A percentile compares a stretch with the other conserved stretches of the same genome.
phyloP scores from a whole-genome alignment of 1,139 yeast species.

The Lodderomyces margitis region DNA sequence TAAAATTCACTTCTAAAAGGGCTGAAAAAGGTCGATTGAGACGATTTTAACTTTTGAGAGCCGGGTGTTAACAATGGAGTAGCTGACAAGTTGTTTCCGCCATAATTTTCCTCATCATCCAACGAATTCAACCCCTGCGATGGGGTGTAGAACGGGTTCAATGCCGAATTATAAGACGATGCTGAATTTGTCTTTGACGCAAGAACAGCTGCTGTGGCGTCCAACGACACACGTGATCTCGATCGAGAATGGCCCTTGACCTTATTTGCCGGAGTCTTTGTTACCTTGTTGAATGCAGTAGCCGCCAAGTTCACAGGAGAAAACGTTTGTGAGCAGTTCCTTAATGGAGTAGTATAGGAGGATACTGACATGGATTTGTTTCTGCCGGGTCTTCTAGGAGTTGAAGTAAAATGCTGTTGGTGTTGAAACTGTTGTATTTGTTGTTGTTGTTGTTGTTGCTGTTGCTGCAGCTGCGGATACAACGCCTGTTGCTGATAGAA shows the following conservation, averaged over 20 bases:
- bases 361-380: conserved; percentile 34
- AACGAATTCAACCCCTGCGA: conserved; percentile 41
- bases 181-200: conserved; percentile 20
- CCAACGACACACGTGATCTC: conserved; percentile 40
- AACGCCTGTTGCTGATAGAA: conserved; percentile 11
- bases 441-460: conserved; percentile 7
- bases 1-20: conserved; percentile 22
- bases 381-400: conserved; percentile 32
- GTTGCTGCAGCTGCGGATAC: conserved; percentile 14
- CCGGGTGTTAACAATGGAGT: conserved; percentile 36
- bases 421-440: not conserved
- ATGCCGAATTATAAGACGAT: conserved; percentile 15
- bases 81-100: conserved; percentile 15
- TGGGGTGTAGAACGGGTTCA: conserved; percentile 49
- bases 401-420: conserved; percentile 17
- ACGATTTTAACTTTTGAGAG: conserved; percentile 7
- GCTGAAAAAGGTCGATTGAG: conserved; percentile 15
- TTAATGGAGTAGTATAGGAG: conserved; percentile 30
- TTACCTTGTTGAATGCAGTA: conserved; percentile 21
- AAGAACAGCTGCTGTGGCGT: conserved; percentile 22
- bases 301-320: conserved; percentile 25
- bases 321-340: conserved; percentile 16
- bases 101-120: conserved; percentile 16
- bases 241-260: conserved; percentile 40
- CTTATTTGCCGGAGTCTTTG: conserved; percentile 26